These are phyloP conservation scores for Amanita inopinata DNA, from an alignment of 768 basidiomycete species.

Conservation along the genomic window DNA sequence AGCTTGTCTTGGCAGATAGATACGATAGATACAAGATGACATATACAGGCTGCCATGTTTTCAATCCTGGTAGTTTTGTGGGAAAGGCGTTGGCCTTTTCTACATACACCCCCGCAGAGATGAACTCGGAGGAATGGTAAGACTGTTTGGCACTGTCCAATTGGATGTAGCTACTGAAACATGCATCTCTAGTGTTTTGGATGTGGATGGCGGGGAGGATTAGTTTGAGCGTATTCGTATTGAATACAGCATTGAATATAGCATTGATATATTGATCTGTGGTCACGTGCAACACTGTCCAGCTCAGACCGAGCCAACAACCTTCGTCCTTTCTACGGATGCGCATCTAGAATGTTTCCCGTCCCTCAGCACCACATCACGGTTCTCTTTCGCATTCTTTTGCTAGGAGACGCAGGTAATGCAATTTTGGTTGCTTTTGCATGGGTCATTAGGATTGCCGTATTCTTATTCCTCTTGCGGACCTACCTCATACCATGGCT, in stretches of 20 bases:
- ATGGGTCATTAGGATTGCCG: constrained; percentile 42
- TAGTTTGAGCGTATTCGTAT: not conserved
- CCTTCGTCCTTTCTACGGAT: no score
- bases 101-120: constrained; percentile 79
- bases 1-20: constrained; percentile 93
- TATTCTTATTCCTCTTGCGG: constrained; percentile 49
- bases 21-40: constrained; percentile 95
- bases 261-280: no score
- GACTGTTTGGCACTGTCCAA: constrained; percentile 8
- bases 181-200: constrained; percentile 32
- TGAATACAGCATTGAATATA: no score
- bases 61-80: constrained; percentile 93
- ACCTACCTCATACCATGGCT: constrained; percentile 60
- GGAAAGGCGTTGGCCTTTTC: constrained; percentile 79
- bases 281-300: no score
- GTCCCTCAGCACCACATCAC: no score
- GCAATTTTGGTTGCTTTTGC: constrained; percentile 34
- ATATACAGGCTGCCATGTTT: constrained; percentile 97
- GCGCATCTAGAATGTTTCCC: no score
- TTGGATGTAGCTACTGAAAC: no score
- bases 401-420: constrained; percentile 22
- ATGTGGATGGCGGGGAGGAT: constrained; percentile 23
- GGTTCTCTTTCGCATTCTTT: constrained; percentile 17
- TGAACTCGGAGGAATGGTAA: constrained; percentile 81
- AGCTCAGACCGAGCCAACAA: no score